phyloP scores from a whole-genome alignment of 192 early-diverging fungal genomes.

The Spinellus fusiger region DNA sequence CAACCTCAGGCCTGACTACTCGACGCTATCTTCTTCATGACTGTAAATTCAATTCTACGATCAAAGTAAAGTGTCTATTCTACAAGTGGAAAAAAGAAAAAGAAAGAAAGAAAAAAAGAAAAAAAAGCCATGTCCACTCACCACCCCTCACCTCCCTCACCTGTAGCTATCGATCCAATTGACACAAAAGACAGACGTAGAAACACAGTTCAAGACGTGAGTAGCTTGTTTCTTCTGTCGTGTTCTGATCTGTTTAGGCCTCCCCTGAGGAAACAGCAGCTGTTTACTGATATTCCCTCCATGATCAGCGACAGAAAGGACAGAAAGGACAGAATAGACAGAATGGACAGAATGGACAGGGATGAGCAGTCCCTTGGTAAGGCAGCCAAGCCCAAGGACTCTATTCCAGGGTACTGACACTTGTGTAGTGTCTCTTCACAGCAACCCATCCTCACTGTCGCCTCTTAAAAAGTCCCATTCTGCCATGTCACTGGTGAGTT shows the following conservation, averaged over 20 bases:
- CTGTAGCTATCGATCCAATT: slow-evolving; percentile 31
- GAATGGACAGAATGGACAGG: not conserved
- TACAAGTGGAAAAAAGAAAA: not conserved
- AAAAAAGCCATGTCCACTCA: not conserved
- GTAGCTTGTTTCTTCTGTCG: not conserved
- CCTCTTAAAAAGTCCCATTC: slow-evolving; percentile 22
- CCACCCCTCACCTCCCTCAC: not conserved
- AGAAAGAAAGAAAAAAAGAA: not conserved
- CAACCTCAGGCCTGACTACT: slow-evolving; percentile 42
- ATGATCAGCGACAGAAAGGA: slow-evolving; percentile 28
- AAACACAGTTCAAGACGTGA: slow-evolving; percentile 26
- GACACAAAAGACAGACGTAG: slow-evolving; percentile 22
- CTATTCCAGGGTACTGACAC: too few species aligned
- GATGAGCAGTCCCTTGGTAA: too few species aligned
- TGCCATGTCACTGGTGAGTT: slow-evolving; percentile 17
- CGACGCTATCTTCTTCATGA: slow-evolving; percentile 60
- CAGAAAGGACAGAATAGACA: not conserved
- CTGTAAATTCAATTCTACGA: slow-evolving; percentile 72
- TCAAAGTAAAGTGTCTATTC: slow-evolving; percentile 48
- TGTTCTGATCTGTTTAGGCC: slow-evolving; percentile 17
- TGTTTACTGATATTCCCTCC: slow-evolving; percentile 30
- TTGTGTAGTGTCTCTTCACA: not conserved
- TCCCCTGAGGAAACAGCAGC: slow-evolving; percentile 29
- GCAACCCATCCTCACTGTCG: not conserved
- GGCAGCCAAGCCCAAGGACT: too few species aligned